Conservation (phyloP, 495 filamentous ascomycete genomes). For the Penicillium alfredii region DNA sequence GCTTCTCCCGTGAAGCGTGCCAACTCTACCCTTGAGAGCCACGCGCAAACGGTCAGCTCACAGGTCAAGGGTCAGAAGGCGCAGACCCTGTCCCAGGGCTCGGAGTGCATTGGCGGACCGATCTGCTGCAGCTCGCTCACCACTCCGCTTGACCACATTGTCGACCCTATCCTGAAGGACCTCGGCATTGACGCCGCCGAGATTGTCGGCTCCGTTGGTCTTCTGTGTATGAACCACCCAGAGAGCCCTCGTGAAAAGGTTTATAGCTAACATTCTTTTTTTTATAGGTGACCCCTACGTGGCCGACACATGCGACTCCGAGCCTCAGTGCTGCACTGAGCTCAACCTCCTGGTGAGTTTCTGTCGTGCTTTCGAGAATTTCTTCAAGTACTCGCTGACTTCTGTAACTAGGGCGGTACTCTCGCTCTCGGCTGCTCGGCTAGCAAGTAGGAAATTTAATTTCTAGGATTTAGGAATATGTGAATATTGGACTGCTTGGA, state of each 20-base stretch:
- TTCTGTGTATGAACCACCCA: constrained; percentile 29
- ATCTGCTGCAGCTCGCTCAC: constrained; percentile 31
- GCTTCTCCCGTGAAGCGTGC: constrained; percentile 5
- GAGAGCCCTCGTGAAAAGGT: too few relatives aligned
- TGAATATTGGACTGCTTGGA: too few relatives aligned
- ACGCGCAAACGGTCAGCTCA: too few relatives aligned
- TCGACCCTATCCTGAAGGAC: constrained; percentile 74
- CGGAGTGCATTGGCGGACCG: constrained; percentile 22
- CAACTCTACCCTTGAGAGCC: constrained; percentile 3
- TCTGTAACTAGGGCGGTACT: constrained; percentile 21
- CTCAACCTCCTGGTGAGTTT: constrained; percentile 31
- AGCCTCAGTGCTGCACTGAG: constrained; percentile 33
- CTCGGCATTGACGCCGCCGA: constrained; percentile 77
- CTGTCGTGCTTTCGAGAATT: too few relatives aligned
- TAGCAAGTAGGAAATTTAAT: constrained; percentile 7
- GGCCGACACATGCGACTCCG: constrained; percentile 11
- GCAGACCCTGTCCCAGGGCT: constrained; percentile 8
- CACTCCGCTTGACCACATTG: constrained; percentile 35
- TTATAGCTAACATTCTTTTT: too few relatives aligned
- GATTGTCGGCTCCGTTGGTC: constrained; percentile 50
- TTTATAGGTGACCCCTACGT: constrained; percentile 25
- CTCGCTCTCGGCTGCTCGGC: constrained; percentile 23
- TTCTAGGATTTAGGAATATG: not conserved
- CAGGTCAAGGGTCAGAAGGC: too few relatives aligned
- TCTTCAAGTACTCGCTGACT: not conserved